These are phyloP conservation scores for Hura crepitans DNA, from an alignment of 441 rosid genomes.

Conservation along the genomic window DNA sequence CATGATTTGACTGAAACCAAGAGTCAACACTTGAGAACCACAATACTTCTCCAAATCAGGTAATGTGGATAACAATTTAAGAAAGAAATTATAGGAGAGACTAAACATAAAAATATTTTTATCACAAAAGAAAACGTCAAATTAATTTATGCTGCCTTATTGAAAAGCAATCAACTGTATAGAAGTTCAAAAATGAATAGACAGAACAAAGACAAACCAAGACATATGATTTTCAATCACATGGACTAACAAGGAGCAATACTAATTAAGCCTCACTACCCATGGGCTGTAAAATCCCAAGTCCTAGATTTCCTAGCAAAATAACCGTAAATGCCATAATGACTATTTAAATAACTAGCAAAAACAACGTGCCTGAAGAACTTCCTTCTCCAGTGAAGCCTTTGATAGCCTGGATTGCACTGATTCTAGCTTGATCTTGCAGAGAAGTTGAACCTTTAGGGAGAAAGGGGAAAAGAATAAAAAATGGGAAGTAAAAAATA, in stretches of 20 bases:
- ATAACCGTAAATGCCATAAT: neutral
- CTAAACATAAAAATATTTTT: too few relatives aligned
- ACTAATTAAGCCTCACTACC: neutral
- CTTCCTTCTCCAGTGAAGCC: slow-evolving; percentile 71
- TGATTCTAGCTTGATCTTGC: slow-evolving; percentile 78
- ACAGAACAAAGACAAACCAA: too few relatives aligned
- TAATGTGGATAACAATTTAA: too few relatives aligned
- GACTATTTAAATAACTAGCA: neutral
- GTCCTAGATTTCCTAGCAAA: neutral
- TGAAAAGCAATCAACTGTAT: too few relatives aligned
- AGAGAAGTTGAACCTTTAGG: slow-evolving; percentile 77
- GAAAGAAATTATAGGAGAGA: too few relatives aligned
- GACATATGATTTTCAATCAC: too few relatives aligned
- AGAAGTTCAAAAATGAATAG: too few relatives aligned
- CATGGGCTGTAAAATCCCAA: neutral
- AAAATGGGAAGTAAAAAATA: neutral
- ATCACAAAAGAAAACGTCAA: too few relatives aligned
- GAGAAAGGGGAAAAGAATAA: slow-evolving; percentile 9
- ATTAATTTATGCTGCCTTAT: neutral
- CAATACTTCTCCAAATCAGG: too few relatives aligned
- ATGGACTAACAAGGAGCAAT: neutral
- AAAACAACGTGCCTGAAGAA: slow-evolving; percentile 57
- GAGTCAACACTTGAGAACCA: too few relatives aligned
- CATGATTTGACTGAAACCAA: too few relatives aligned
- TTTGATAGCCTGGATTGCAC: slow-evolving; percentile 66